A percentile compares a stretch with the other conserved stretches of the same genome.
Evolutionary conservation across 2,329 filamentous ascomycete species (phyloP).

Genomic region (Chrysoporthe cubensis): DNA sequence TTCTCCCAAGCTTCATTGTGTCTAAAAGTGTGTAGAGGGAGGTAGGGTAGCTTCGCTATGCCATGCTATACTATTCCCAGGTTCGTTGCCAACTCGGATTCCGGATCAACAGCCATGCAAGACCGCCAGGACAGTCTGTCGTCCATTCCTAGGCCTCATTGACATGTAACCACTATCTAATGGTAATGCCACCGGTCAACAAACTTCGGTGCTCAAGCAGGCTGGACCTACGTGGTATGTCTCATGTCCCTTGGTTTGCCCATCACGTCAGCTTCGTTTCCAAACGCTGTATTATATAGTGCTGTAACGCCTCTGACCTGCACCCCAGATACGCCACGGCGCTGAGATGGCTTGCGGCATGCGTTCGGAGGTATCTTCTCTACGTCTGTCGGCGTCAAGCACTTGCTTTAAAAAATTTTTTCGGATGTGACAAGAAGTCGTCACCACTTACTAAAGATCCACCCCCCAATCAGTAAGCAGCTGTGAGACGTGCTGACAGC

Average conservation of each 20-base stretch:
- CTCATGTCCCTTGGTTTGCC: background rate
- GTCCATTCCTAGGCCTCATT: background rate
- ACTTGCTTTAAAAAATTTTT: background rate
- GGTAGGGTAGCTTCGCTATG: background rate
- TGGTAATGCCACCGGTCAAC: background rate
- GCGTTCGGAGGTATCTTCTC: background rate
- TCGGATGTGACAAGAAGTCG: background rate
- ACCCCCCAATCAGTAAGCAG: conserved; percentile 2
- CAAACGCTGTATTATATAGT: background rate
- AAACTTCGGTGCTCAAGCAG: background rate
- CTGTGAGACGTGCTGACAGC: background rate
- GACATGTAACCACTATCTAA: background rate
- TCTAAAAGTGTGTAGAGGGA: background rate
- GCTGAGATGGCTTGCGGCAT: background rate
- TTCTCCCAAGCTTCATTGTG: too few species aligned
- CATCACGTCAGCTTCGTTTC: conserved; percentile 2
- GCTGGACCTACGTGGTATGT: conserved; percentile 7
- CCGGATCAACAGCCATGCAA: background rate
- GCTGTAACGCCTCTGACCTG: background rate
- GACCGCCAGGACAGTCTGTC: background rate
- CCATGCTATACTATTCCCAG: background rate
- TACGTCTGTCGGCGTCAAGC: background rate
- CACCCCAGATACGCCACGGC: background rate
- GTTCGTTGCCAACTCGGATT: background rate
- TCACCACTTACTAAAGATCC: background rate